A percentile compares a stretch with the other conserved stretches of the same genome.
phyloP scores from a whole-genome alignment of 208 protist genomes.

The Wallacemonas sp. region DNA sequence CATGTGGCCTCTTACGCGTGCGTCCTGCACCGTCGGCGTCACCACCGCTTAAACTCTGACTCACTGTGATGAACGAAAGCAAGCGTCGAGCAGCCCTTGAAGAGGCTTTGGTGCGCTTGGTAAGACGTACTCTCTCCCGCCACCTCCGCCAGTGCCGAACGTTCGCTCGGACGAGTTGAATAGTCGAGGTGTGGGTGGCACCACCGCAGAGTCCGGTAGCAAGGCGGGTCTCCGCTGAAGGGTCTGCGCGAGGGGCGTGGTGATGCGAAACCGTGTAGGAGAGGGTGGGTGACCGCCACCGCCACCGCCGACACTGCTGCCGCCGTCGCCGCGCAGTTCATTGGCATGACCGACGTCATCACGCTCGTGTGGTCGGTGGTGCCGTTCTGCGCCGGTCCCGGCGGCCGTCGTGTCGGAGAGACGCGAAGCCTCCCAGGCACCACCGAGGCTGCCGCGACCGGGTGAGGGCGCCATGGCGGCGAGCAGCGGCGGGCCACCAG shows the following conservation, averaged over 20 bases:
- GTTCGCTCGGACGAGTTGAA: constrained; percentile 8
- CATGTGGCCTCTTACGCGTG: too few relatives aligned
- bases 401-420: not conserved
- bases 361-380: not conserved
- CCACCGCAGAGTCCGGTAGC: constrained; percentile 3
- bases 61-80: not conserved
- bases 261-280: constrained; percentile 27
- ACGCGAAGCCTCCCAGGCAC: not conserved
- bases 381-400: not conserved
- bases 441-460: too few relatives aligned
- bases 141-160: too few relatives aligned
- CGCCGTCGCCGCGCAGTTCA: not conserved
- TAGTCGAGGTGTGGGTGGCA: not conserved
- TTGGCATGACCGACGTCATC: too few relatives aligned
- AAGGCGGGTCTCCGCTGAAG: constrained; percentile 12
- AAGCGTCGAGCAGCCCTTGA: constrained; percentile 28
- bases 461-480: not conserved
- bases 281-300: constrained; percentile 5
- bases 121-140: too few relatives aligned
- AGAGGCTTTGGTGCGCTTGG: constrained; percentile 34
- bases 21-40: too few relatives aligned
- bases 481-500: not conserved
- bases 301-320: constrained; percentile 11
- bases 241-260: constrained; percentile 49
- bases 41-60: too few relatives aligned